Percentiles rank a stretch among this genome's conserved stretches.
Conservation (phyloP, 352 stramenopile species). For the Globisporangium abappressorium region DNA sequence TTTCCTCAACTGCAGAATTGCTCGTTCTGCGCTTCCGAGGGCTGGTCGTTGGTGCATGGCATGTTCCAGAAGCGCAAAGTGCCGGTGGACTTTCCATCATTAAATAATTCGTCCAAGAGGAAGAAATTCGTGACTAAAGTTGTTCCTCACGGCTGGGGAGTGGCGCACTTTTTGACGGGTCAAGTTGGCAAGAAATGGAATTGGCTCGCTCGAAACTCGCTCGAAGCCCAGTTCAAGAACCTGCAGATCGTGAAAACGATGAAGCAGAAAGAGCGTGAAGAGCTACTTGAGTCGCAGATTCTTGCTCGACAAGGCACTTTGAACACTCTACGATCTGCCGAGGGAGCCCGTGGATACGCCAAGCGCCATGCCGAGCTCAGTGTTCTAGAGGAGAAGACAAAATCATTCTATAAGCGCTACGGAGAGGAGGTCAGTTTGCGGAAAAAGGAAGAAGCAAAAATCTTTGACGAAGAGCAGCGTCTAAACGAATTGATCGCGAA, state of each 20-base stretch:
- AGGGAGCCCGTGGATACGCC: conserved; percentile 71
- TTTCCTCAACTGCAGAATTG: conserved; percentile 60
- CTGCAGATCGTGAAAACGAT: conserved; percentile 60
- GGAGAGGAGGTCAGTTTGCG: conserved; percentile 37
- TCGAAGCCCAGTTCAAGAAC: conserved; percentile 75
- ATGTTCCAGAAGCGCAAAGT: conserved; percentile 58
- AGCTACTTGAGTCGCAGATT: conserved; percentile 62
- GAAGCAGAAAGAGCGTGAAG: conserved; percentile 67
- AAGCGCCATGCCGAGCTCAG: conserved; percentile 66
- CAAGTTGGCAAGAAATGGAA: conserved; percentile 37
- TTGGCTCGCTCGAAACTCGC: conserved; percentile 65
- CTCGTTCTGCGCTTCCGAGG: conserved; percentile 61
- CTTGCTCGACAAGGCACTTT: conserved; percentile 58
- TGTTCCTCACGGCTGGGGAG: conserved; percentile 74
- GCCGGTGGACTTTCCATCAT: conserved; percentile 17
- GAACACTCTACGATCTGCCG: conserved; percentile 55
- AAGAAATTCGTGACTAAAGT: conserved; percentile 20
- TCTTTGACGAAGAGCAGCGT: conserved; percentile 49
- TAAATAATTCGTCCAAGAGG: conserved; percentile 20
- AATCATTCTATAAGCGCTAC: conserved; percentile 45
- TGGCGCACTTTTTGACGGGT: conserved; percentile 69
- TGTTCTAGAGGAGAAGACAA: conserved; percentile 51
- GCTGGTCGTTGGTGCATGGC: conserved; percentile 74
- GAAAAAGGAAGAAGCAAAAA: conserved; percentile 39
- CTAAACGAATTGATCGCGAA: conserved; percentile 38